Evolutionary conservation across 2,329 filamentous ascomycete species (phyloP).

Genomic region (Hymenoscyphus scutula): DNA sequence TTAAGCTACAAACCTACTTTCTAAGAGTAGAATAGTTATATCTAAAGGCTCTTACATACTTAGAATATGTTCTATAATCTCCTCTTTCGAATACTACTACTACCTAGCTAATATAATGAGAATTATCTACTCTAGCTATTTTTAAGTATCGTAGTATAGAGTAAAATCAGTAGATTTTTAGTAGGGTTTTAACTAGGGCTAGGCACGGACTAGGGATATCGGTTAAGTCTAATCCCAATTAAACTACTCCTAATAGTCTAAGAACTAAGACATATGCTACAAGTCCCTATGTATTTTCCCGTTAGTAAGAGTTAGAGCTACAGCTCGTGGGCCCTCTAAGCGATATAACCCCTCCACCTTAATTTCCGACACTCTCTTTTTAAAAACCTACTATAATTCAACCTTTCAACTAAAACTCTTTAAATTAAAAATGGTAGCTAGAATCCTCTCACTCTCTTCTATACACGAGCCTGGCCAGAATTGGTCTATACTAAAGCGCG

Average conservation of each 20-base stretch:
- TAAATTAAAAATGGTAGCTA: too few relatives aligned
- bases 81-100: background rate
- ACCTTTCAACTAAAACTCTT: too few relatives aligned
- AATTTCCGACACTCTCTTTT: too few relatives aligned
- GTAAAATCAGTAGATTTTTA: background rate
- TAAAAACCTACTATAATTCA: too few relatives aligned
- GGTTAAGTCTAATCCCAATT: slow-evolving; percentile 26
- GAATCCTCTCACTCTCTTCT: too few relatives aligned
- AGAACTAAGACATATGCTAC: slow-evolving; percentile 12
- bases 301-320: too few relatives aligned
- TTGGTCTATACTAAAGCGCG: too few relatives aligned
- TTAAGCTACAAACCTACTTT: background rate
- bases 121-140: background rate
- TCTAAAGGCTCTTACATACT: background rate
- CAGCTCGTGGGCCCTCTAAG: too few relatives aligned
- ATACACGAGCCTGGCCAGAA: too few relatives aligned
- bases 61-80: background rate
- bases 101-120: background rate
- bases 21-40: background rate
- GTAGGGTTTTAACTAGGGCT: background rate
- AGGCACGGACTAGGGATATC: background rate
- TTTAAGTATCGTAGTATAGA: background rate
- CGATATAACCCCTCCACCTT: too few relatives aligned
- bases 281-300: slow-evolving; percentile 18
- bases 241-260: slow-evolving; percentile 26